phyloP scores from a whole-genome alignment of 2,329 filamentous ascomycete species.

The Epichloe bromicola region DNA sequence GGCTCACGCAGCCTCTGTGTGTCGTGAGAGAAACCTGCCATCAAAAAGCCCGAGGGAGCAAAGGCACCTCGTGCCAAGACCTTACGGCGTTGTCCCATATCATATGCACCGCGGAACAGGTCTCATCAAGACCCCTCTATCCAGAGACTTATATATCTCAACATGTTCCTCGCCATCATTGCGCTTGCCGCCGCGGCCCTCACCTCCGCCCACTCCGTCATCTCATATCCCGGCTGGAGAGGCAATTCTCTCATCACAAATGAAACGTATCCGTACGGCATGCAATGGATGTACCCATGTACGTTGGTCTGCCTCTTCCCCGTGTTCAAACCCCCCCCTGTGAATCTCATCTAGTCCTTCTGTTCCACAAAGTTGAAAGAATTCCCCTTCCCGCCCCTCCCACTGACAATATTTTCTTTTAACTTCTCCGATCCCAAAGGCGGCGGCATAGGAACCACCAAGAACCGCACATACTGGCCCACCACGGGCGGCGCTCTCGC shows the following conservation, averaged over 20 bases:
- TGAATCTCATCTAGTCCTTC: background rate
- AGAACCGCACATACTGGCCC: constrained; percentile 88
- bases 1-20: too few species aligned
- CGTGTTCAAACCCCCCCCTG: background rate
- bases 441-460: constrained; percentile 64
- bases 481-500: constrained; percentile 74
- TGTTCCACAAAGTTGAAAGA: background rate
- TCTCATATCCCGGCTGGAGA: constrained; percentile 77
- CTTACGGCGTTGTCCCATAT: background rate
- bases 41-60: background rate
- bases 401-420: background rate
- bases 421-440: constrained; percentile 35
- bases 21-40: too few species aligned
- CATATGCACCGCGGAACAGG: background rate
- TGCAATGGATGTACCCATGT: constrained; percentile 97
- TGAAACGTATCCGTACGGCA: constrained; percentile 69
- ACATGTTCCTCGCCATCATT: constrained; percentile 11
- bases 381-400: background rate
- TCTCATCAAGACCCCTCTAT: background rate
- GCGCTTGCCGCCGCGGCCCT: constrained; percentile 34
- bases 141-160: background rate
- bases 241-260: constrained; percentile 77
- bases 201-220: constrained; percentile 60
- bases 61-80: background rate
- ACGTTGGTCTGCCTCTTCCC: constrained; percentile 21